Conservation (phyloP, 192 early-diverging fungal species). For the Coemansia sp. region DNA sequence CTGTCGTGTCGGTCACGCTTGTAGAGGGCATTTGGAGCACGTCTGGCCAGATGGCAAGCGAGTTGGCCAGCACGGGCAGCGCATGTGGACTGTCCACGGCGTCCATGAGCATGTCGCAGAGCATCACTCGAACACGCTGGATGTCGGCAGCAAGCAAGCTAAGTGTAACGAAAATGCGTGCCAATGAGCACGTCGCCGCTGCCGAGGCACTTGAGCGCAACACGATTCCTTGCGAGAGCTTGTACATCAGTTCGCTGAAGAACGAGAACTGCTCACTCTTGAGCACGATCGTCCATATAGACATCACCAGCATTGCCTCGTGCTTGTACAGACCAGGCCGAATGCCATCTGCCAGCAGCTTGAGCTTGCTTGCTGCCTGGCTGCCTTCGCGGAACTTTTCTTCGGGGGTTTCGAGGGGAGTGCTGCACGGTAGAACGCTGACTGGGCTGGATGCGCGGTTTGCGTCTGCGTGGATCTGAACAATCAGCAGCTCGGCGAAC, state of each 20-base stretch:
- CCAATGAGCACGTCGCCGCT: slow-evolving; percentile 29
- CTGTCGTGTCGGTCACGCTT: background rate
- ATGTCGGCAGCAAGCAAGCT: slow-evolving; percentile 34
- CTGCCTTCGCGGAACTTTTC: slow-evolving; percentile 2
- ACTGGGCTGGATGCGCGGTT: background rate
- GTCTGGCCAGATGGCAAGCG: slow-evolving; percentile 36
- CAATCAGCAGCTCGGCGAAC: slow-evolving; percentile 14
- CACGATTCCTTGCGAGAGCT: slow-evolving; percentile 28
- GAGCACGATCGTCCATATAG: slow-evolving; percentile 35
- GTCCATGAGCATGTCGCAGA: slow-evolving; percentile 51
- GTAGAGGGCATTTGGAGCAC: slow-evolving; percentile 22
- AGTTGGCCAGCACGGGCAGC: slow-evolving; percentile 40
- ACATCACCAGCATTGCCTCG: slow-evolving; percentile 20
- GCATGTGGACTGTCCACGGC: slow-evolving; percentile 43
- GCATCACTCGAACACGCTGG: slow-evolving; percentile 35
- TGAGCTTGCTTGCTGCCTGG: background rate
- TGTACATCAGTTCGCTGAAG: slow-evolving; percentile 26
- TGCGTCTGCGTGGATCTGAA: slow-evolving; percentile 9
- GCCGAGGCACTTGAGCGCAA: slow-evolving; percentile 12
- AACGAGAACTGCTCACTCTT: slow-evolving; percentile 25
- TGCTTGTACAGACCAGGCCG: slow-evolving; percentile 17
- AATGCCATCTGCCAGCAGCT: background rate
- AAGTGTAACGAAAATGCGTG: slow-evolving; percentile 43
- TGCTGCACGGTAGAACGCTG: background rate
- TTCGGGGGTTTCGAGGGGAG: background rate